Conservation (phyloP, 176 grass and related monocot genomes). For the Eragrostis curvula region DNA sequence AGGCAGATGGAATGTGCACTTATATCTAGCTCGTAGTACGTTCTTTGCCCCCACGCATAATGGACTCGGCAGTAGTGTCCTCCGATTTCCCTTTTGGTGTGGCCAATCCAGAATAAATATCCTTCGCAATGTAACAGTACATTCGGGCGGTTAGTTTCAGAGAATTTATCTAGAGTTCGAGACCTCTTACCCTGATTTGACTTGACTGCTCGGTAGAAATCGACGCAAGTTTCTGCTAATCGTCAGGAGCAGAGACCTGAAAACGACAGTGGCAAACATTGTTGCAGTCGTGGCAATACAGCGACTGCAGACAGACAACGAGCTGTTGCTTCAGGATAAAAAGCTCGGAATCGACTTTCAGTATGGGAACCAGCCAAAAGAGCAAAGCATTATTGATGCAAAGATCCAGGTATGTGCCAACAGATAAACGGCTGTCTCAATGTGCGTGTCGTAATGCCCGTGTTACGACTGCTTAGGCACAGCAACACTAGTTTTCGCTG, state of each 20-base stretch:
- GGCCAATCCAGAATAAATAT: not conserved
- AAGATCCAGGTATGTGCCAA: not conserved
- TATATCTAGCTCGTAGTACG: too few species aligned
- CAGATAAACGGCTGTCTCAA: slow-evolving; percentile 2
- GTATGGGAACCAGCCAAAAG: not conserved
- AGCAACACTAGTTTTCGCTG: not conserved
- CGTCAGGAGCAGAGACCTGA: not conserved
- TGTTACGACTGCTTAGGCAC: not conserved
- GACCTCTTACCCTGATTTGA: not conserved
- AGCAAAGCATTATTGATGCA: not conserved
- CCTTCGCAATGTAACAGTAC: not conserved
- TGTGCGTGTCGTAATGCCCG: not conserved
- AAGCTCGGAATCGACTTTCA: not conserved
- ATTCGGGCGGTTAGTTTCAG: too few species aligned
- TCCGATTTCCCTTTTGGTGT: not conserved
- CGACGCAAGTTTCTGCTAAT: not conserved
- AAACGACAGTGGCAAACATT: not conserved
- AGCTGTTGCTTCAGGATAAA: slow-evolving; percentile 18
- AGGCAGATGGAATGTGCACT: slow-evolving; percentile 6
- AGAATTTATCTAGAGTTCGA: not conserved
- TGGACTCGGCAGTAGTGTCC: not conserved
- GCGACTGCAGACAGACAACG: too few species aligned
- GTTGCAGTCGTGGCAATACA: not conserved
- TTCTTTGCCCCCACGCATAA: not conserved
- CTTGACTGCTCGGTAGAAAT: too few species aligned